Evolutionary conservation across 1,284 basidiomycete species (phyloP), one percentile per base, ranked within the genome.

Genomic region (Cryptococcus maquisensis): DNA sequence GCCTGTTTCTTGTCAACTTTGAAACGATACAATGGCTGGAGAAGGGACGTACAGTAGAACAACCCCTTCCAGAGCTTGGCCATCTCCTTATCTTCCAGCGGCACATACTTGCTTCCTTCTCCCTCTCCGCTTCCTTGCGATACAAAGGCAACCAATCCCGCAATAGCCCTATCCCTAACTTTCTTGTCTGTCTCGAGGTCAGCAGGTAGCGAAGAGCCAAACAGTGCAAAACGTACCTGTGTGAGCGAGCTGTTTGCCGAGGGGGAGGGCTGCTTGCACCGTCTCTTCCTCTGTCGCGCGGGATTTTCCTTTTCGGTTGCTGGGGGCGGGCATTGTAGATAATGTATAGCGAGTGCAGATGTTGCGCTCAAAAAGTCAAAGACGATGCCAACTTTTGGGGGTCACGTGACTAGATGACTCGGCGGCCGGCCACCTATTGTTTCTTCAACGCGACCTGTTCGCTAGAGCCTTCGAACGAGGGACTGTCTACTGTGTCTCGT

Each of bases 41-140:
- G n/a, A 9, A 47, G 16, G 28, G 16, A 77, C 84, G 57, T 62
- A 91, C 91, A 97, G 75, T 97, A 98, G 76, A 96, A 98, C 49
- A 98, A 82, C 0, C 94, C 95, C 74, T 98, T 97, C 95, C 95
- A 98, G 37, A 98, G 76, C 75, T 93, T 96, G 56, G 84, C 82
- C 84, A 97, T 87, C 71, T 98, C 95, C 24, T 79, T 53, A 52
- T 84, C 82, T 18, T 83, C 76, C 41, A 93, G 51, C 49, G 13
- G 47, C 35, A 37, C 65, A 59, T 28, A 60, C 56, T 38, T 59
- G 60, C 41, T 55, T 26, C 53, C 57, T 20, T 43, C 56, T 39
- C 54, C 59, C 38, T 63, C 76, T 16, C 73, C 79, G 76, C 79
- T 76, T 8, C 83, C 78, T 56, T 84, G 80, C 0, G 87, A 89